Percentiles rank a stretch among this genome's conserved stretches.
These are phyloP conservation scores for Wickerhamiella musiphila DNA, from an alignment of 805 yeast genomes.

Conservation along the genomic window DNA sequence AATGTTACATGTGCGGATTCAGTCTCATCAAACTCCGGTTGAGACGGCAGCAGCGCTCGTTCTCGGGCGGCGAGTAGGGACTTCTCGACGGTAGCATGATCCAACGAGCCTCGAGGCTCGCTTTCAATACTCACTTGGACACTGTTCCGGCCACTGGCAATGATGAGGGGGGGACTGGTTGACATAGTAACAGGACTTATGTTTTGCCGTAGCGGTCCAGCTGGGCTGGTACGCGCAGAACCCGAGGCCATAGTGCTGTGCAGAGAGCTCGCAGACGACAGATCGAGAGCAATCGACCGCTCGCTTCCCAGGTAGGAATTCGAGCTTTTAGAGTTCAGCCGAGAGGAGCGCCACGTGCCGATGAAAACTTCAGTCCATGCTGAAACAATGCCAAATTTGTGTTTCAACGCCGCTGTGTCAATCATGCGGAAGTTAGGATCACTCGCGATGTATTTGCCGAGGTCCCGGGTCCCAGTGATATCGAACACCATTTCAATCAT, in stretches of 20 bases:
- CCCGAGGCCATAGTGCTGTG: neutral
- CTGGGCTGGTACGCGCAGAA: neutral
- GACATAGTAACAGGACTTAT: too few species aligned
- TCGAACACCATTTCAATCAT: conserved; percentile 73
- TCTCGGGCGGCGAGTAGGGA: conserved; percentile 2
- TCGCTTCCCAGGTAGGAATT: conserved; percentile 1
- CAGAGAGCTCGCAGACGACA: conserved; percentile 1
- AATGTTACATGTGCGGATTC: too few species aligned
- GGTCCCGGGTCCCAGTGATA: conserved; percentile 40
- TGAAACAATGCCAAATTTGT: conserved; percentile 64
- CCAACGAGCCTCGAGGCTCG: neutral
- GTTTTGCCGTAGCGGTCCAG: too few species aligned
- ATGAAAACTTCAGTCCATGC: conserved; percentile 62
- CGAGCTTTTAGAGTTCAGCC: neutral
- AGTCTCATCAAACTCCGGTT: neutral
- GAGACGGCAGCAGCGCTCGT: conserved; percentile 2
- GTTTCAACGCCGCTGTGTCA: conserved; percentile 64
- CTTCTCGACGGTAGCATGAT: neutral
- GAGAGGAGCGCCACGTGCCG: conserved; percentile 33
- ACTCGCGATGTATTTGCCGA: conserved; percentile 15
- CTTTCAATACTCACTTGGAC: neutral
- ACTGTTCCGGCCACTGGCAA: too few species aligned
- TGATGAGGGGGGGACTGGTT: too few species aligned
- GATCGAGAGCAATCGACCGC: conserved; percentile 1
- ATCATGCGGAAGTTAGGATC: conserved; percentile 19